Conservation (phyloP, 441 rosid genomes). For the Euphorbia schlechtendalii region DNA sequence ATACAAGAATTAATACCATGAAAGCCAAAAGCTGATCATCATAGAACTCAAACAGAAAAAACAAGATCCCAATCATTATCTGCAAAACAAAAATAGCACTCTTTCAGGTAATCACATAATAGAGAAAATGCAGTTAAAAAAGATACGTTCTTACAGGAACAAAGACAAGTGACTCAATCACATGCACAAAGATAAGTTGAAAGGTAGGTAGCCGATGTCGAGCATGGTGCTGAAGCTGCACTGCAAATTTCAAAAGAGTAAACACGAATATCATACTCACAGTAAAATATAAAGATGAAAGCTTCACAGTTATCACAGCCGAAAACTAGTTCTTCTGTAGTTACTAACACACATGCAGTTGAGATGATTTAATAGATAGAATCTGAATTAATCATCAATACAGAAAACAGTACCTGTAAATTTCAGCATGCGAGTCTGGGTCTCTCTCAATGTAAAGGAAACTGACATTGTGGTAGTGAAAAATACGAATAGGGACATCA, state of each 20-base stretch:
- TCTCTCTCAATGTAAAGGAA: conserved; percentile 95
- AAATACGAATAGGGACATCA: conserved; percentile 97
- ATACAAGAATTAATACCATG: conserved; percentile 94
- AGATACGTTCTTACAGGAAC: conserved; percentile 79
- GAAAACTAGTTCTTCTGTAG: neutral
- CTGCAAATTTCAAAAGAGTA: conserved; percentile 50
- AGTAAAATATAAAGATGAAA: neutral
- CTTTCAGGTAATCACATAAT: conserved; percentile 6
- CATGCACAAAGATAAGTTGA: conserved; percentile 96
- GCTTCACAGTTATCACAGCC: neutral
- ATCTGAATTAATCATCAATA: too few species aligned
- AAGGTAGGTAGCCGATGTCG: conserved; percentile 92
- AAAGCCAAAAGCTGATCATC: conserved; percentile 98
- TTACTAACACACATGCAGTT: neutral
- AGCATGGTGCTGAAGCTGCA: conserved; percentile 99
- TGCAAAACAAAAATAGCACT: conserved; percentile 36
- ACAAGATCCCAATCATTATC: conserved; percentile 98
- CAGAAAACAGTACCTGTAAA: conserved; percentile 56
- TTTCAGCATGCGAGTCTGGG: conserved; percentile 94
- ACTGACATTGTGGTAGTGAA: conserved; percentile 99
- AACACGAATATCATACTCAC: conserved; percentile 26
- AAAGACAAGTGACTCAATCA: conserved; percentile 91
- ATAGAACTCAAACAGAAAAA: conserved; percentile 92
- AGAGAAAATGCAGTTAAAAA: neutral
- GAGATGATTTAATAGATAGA: too few species aligned